Conservation (phyloP, 352 stramenopile species). For the Elongisporangium prolatum region DNA sequence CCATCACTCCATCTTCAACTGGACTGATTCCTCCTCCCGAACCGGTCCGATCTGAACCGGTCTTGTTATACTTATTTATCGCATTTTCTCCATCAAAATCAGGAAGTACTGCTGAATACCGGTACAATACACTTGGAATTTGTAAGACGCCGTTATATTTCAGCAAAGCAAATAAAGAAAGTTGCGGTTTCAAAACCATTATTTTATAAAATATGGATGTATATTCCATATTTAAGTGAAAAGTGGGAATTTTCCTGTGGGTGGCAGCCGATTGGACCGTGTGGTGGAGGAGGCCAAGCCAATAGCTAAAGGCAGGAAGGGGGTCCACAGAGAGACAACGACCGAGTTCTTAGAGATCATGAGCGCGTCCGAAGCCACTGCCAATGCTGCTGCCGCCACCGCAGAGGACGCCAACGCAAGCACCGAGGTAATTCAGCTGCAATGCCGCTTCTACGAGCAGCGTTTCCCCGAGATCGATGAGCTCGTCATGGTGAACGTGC, state of each 20-base stretch:
- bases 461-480: conserved; percentile 97
- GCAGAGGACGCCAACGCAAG: conserved; percentile 42
- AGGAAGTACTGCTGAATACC: not conserved
- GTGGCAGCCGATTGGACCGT: not conserved
- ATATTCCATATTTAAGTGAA: not conserved
- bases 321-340: not conserved
- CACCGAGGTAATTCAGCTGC: conserved; percentile 70
- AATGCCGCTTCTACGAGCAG: conserved; percentile 91
- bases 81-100: not conserved
- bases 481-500: conserved; percentile 95
- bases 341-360: not conserved
- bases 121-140: not conserved
- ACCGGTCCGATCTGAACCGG: not conserved
- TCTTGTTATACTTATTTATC: not conserved
- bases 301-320: not conserved
- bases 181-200: too few relatives aligned
- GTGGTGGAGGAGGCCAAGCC: not conserved
- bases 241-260: not conserved
- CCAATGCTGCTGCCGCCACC: conserved; percentile 11
- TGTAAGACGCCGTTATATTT: not conserved
- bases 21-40: not conserved
- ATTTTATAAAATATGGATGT: not conserved
- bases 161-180: too few relatives aligned
- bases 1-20: not conserved
- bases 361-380: conserved; percentile 1